A percentile compares a stretch with the other conserved stretches of the same genome.
Evolutionary conservation across 1,284 basidiomycete species (phyloP).

Genomic region (Apiotrichum laibachii): DNA sequence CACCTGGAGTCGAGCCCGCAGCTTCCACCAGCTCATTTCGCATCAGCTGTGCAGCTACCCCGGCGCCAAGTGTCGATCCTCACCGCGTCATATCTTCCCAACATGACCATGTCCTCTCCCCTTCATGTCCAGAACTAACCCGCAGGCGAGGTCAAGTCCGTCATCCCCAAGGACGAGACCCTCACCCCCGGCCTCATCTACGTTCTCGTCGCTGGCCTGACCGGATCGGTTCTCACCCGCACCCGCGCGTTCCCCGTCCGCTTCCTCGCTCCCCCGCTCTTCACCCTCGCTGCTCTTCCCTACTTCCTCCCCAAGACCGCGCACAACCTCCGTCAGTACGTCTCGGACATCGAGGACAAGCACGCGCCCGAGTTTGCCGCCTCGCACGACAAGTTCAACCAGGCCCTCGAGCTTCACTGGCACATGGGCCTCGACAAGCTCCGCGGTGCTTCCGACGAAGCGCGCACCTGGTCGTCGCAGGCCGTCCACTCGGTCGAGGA

Average conservation of each 20-base stretch:
- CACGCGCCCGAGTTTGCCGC: slow-evolving; percentile 67
- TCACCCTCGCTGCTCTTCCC: slow-evolving; percentile 63
- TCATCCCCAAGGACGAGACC: slow-evolving; percentile 72
- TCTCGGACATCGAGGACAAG: slow-evolving; percentile 66
- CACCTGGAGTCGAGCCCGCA: no score
- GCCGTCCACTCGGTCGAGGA: slow-evolving; percentile 64
- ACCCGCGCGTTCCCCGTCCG: slow-evolving; percentile 67
- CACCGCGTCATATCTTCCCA: no score
- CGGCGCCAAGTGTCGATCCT: no score
- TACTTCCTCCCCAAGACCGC: slow-evolving; percentile 80
- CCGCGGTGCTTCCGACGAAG: slow-evolving; percentile 50
- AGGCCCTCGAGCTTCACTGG: slow-evolving; percentile 62
- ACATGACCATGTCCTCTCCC: no score
- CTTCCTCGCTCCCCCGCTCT: slow-evolving; percentile 65
- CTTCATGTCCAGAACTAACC: background rate
- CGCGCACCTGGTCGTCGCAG: slow-evolving; percentile 49
- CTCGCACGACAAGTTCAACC: slow-evolving; percentile 65
- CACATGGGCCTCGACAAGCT: slow-evolving; percentile 55
- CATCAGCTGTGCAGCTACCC: no score
- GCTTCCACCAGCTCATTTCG: no score
- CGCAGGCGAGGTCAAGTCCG: slow-evolving; percentile 72
- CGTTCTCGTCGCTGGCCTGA: slow-evolving; percentile 80
- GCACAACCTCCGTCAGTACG: slow-evolving; percentile 64
- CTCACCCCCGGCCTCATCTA: slow-evolving; percentile 83
- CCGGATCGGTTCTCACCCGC: slow-evolving; percentile 78